Evolutionary conservation across 164 flowering plant species (phyloP).

Genomic region (Paratinospora sagittata): DNA sequence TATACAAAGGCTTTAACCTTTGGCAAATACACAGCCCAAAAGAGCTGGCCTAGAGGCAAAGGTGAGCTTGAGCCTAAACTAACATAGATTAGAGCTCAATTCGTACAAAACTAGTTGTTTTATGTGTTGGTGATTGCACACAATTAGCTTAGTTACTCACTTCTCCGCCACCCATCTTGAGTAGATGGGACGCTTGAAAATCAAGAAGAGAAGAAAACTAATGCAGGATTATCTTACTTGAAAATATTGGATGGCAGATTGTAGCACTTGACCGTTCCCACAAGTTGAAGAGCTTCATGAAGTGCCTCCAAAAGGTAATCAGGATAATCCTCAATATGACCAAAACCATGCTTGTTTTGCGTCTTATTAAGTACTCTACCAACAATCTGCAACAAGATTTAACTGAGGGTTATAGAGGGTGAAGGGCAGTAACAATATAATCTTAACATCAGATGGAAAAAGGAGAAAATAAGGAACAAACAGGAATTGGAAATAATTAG

Average conservation of each 20-base stretch:
- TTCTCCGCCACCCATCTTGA: no score
- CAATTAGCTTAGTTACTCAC: no score
- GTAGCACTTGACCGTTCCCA: constrained; percentile 58
- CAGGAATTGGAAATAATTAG: not conserved
- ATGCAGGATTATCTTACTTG: no score
- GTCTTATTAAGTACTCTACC: constrained; percentile 56
- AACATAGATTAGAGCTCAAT: no score
- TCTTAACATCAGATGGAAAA: not conserved
- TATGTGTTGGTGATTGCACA: no score
- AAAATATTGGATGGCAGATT: constrained; percentile 13
- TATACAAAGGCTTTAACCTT: no score
- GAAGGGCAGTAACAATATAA: not conserved
- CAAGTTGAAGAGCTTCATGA: constrained; percentile 47
- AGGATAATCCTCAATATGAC: constrained; percentile 50
- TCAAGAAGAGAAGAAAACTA: no score
- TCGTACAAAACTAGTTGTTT: no score
- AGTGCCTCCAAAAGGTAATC: constrained; percentile 56
- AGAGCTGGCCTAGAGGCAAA: no score
- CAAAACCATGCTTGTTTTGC: constrained; percentile 36
- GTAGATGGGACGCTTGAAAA: no score
- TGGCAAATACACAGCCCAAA: no score
- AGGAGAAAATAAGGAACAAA: not conserved
- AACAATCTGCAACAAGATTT: constrained; percentile 47
- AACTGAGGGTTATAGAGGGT: not conserved
- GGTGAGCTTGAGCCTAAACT: no score